phyloP scores from a whole-genome alignment of 2,329 filamentous ascomycete species.

The Monilinia aucupariae region DNA sequence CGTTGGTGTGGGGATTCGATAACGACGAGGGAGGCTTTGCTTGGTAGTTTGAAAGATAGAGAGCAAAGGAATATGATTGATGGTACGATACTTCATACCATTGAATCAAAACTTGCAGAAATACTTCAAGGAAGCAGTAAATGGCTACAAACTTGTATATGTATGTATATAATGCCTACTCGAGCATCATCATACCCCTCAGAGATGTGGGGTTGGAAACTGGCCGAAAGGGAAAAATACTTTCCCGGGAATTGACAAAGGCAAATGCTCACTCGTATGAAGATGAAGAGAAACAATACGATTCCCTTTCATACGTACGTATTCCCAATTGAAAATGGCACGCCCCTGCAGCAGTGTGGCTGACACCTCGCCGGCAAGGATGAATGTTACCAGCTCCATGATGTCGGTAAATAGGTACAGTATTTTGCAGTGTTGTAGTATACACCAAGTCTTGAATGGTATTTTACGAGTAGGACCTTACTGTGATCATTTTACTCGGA shows the following conservation, averaged over 20 bases:
- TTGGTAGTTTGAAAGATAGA: conserved; percentile 1
- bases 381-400: no score
- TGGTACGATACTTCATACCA: conserved; percentile 2
- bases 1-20: background rate
- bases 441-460: no score
- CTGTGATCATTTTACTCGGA: no score
- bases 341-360: background rate
- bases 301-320: background rate
- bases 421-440: background rate
- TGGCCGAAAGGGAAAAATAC: conserved; percentile 6
- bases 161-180: no score
- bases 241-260: conserved; percentile 9
- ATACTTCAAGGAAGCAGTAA: background rate
- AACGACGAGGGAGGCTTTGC: background rate
- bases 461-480: no score
- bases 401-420: no score
- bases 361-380: background rate
- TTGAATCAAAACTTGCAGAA: background rate
- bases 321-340: background rate
- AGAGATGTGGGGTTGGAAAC: conserved; percentile 10
- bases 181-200: no score
- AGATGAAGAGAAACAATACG: background rate
- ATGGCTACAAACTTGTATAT: no score
- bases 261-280: no score
- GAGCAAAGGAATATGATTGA: background rate